phyloP scores from a whole-genome alignment of 2,329 filamentous ascomycete genomes.

The Epichloe scottii region DNA sequence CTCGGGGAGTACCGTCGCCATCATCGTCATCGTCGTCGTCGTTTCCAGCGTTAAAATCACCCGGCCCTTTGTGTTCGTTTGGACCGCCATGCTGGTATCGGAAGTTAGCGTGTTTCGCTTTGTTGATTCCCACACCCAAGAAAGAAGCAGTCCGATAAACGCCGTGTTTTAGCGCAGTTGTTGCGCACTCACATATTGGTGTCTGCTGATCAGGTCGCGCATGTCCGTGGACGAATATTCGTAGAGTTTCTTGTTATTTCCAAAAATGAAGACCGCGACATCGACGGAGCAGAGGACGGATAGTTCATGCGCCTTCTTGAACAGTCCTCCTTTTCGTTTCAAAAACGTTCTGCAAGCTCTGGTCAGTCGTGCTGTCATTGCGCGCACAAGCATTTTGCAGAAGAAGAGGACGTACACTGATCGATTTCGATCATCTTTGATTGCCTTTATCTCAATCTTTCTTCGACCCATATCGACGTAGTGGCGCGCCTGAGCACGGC shows the following conservation, averaged over 20 bases:
- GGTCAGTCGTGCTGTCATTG: neutral
- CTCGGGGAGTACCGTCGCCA: slow-evolving; percentile 57
- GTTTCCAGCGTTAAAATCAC: slow-evolving; percentile 78
- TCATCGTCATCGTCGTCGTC: slow-evolving; percentile 79
- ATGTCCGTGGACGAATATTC: slow-evolving; percentile 95
- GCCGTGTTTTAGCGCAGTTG: neutral
- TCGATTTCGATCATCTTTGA: slow-evolving; percentile 96
- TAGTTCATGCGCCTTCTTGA: slow-evolving; percentile 98
- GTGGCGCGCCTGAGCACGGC: slow-evolving; percentile 6
- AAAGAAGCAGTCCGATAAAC: neutral
- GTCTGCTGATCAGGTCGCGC: slow-evolving; percentile 75
- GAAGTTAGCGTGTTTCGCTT: slow-evolving; percentile 6
- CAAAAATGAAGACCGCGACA: slow-evolving; percentile 96
- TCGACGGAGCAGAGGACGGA: slow-evolving; percentile 97
- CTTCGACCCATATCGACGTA: slow-evolving; percentile 67
- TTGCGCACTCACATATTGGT: slow-evolving; percentile 68
- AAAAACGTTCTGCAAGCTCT: slow-evolving; percentile 64
- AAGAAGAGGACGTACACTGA: slow-evolving; percentile 62
- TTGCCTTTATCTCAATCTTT: slow-evolving; percentile 99
- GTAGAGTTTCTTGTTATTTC: slow-evolving; percentile 97
- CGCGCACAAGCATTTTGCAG: neutral
- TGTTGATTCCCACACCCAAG: too few relatives aligned
- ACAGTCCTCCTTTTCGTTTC: slow-evolving; percentile 95
- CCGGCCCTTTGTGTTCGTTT: slow-evolving; percentile 92
- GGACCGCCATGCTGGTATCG: slow-evolving; percentile 66